Evolutionary conservation across 495 filamentous ascomycete genomes (phyloP).

Genomic region (Stereocaulon alpinum): DNA sequence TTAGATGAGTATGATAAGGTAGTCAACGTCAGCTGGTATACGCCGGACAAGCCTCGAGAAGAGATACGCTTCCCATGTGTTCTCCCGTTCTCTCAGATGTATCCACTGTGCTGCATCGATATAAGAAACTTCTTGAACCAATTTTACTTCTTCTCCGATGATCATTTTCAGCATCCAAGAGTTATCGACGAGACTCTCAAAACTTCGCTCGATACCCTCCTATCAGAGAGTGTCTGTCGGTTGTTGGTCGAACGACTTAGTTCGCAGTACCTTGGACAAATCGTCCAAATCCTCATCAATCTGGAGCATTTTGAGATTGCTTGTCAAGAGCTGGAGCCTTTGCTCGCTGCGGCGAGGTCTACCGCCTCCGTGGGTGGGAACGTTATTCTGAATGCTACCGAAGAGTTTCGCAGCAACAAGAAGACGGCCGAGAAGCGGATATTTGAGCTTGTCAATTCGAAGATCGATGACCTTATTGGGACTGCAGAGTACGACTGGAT

Average conservation of each 20-base stretch:
- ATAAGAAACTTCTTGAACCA: conserved; percentile 94
- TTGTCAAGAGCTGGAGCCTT: conserved; percentile 73
- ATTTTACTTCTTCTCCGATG: conserved; percentile 90
- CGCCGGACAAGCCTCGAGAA: conserved; percentile 62
- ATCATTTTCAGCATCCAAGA: conserved; percentile 78
- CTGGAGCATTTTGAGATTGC: conserved; percentile 92
- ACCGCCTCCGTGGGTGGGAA: conserved; percentile 62
- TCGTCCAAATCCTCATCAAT: conserved; percentile 97
- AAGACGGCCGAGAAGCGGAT: conserved; percentile 95
- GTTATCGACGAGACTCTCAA: conserved; percentile 84
- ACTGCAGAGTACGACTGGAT: conserved; percentile 96
- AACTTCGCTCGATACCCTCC: conserved; percentile 76
- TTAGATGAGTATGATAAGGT: conserved; percentile 92
- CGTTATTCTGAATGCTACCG: conserved; percentile 67
- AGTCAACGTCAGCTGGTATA: conserved; percentile 86
- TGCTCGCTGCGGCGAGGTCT: conserved; percentile 70
- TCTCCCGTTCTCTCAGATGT: conserved; percentile 97
- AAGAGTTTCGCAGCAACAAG: conserved; percentile 78
- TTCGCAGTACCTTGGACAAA: conserved; percentile 91
- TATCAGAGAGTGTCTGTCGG: conserved; percentile 82
- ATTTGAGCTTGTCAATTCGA: conserved; percentile 96
- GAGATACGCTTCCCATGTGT: conserved; percentile 79
- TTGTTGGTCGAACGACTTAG: conserved; percentile 78
- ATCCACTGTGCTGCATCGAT: conserved; percentile 93
- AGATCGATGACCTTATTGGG: conserved; percentile 95